Evolutionary conservation across 139 green algal species (phyloP).

Genomic region (Ettlia oleoabundans): DNA sequence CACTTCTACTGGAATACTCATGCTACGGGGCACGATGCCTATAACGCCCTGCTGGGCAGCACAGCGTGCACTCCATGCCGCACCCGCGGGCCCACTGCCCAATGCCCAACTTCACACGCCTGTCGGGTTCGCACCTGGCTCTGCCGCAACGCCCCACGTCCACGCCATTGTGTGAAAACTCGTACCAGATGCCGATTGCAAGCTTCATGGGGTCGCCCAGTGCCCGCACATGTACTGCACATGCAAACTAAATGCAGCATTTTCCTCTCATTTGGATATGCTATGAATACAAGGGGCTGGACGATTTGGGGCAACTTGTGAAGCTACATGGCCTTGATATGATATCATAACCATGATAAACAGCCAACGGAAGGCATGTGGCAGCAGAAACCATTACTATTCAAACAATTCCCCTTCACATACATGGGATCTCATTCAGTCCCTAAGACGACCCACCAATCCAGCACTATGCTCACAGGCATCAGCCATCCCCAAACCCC

Average conservation of each 20-base stretch:
- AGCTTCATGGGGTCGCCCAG: conserved; percentile 50
- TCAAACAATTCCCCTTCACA: no score
- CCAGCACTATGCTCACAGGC: no score
- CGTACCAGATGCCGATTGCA: conserved; percentile 42
- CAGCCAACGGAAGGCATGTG: no score
- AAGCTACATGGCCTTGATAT: no score
- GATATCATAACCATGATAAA: no score
- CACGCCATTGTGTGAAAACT: conserved; percentile 45
- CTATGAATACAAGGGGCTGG: background rate
- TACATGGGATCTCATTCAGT: no score
- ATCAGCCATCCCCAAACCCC: no score
- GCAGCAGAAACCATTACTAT: no score
- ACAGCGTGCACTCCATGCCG: background rate
- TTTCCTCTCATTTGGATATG: no score
- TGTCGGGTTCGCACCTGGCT: background rate
- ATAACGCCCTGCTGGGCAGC: background rate
- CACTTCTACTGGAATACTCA: background rate
- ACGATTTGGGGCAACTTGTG: background rate
- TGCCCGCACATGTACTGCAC: conserved; percentile 29
- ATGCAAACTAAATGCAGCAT: background rate
- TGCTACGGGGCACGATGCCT: background rate
- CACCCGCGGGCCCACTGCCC: background rate
- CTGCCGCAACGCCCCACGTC: background rate
- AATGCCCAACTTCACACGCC: background rate
- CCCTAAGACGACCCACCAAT: no score